These are phyloP conservation scores for Lathyrus sativus DNA, from an alignment of 306 rosid species.

Conservation along the genomic window DNA sequence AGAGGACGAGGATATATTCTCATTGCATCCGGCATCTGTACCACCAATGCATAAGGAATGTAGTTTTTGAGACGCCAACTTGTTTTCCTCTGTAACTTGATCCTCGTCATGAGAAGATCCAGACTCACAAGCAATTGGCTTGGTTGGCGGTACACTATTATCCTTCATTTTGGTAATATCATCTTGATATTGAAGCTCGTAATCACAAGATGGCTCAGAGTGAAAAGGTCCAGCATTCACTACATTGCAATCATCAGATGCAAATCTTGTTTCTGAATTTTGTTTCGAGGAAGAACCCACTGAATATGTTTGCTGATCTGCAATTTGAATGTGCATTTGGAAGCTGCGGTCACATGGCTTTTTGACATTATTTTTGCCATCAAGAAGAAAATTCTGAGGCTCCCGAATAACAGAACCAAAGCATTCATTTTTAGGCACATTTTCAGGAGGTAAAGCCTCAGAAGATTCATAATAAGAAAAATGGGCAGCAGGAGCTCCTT, in stretches of 20 bases:
- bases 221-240: conserved; percentile 38
- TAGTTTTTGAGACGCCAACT: conserved; percentile 39
- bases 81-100: conserved; percentile 41
- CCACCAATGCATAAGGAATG: conserved; percentile 35
- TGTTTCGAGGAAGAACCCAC: conserved; percentile 42
- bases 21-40: conserved; percentile 39
- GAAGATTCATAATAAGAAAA: conserved; percentile 54
- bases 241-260: conserved; percentile 47
- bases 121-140: conserved; percentile 42
- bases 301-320: conserved; percentile 46
- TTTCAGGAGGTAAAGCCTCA: conserved; percentile 38
- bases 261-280: conserved; percentile 39
- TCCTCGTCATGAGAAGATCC: conserved; percentile 41
- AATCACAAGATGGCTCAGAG: conserved; percentile 41
- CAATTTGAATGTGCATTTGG: conserved; percentile 34
- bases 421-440: conserved; percentile 43
- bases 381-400: conserved; percentile 40
- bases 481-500: conserved; percentile 61
- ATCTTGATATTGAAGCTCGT: conserved; percentile 41
- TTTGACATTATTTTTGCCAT: conserved; percentile 38
- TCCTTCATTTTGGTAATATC: conserved; percentile 39
- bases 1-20: conserved; percentile 33
- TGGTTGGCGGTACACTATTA: conserved; percentile 37
- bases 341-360: conserved; percentile 42
- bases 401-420: conserved; percentile 44